A percentile compares a stretch with the other conserved stretches of the same genome.
Conservation (phyloP, 1,139 yeast genomes). For the Geotrichum candidum region DNA sequence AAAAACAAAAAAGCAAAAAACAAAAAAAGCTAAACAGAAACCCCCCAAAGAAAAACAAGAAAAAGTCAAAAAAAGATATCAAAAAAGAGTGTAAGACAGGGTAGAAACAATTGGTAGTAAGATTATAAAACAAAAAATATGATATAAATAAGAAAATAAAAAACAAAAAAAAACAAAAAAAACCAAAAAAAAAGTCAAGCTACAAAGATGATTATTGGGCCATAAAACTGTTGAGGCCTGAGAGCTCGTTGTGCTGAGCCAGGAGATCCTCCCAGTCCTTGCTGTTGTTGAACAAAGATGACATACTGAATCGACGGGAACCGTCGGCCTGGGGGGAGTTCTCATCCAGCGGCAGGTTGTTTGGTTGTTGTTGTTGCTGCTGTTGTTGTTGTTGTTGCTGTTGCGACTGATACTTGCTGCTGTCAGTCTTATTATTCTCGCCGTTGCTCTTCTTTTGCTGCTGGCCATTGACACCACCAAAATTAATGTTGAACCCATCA, state of each 20-base stretch:
- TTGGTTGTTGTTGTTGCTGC: neutral
- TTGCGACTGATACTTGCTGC: neutral
- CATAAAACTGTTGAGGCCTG: slow-evolving; percentile 29
- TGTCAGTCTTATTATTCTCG: neutral
- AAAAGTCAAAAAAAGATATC: neutral
- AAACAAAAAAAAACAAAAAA: neutral
- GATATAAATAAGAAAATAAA: too few relatives aligned
- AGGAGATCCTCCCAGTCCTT: slow-evolving; percentile 32
- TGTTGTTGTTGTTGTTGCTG: neutral
- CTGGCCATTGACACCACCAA: neutral
- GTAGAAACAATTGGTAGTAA: neutral
- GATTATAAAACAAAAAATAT: too few relatives aligned
- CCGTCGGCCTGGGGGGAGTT: neutral
- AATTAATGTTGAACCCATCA: neutral
- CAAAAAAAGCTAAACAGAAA: neutral
- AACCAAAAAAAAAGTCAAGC: neutral
- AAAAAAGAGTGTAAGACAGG: neutral
- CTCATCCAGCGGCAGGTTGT: neutral
- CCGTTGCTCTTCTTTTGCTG: neutral
- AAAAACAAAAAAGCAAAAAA: too few relatives aligned
- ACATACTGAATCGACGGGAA: slow-evolving; percentile 14
- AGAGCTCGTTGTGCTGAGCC: slow-evolving; percentile 28
- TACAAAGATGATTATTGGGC: slow-evolving; percentile 4
- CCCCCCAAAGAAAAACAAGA: neutral
- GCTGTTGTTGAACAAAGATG: slow-evolving; percentile 20